Conservation (phyloP, 257 asterid species). For the Avicennia marina region DNA sequence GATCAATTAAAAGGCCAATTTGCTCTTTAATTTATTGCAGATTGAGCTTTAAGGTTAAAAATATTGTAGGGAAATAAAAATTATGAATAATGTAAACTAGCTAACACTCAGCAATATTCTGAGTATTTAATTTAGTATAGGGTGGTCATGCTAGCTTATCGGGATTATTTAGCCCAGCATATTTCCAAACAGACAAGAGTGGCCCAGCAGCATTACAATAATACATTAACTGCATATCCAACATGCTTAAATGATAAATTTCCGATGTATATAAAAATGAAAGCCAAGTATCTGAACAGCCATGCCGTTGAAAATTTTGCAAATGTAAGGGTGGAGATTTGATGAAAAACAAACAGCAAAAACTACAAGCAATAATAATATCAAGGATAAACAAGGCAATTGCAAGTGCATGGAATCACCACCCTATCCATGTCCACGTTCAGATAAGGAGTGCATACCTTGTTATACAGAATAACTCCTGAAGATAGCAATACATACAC, state of each 20-base stretch:
- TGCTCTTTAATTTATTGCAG: too few relatives aligned
- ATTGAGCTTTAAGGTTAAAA: too few relatives aligned
- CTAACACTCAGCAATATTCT: too few relatives aligned
- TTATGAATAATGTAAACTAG: too few relatives aligned
- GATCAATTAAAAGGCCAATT: too few relatives aligned
- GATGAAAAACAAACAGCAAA: neutral
- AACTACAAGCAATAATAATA: neutral
- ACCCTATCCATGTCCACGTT: too few relatives aligned
- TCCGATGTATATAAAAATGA: conserved; percentile 1
- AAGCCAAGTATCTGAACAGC: neutral
- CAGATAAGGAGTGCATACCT: conserved; percentile 40
- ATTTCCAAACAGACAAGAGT: neutral
- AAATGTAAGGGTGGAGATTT: neutral
- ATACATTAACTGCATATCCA: neutral
- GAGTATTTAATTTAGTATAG: too few relatives aligned
- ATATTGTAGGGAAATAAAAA: too few relatives aligned
- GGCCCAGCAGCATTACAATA: too few relatives aligned
- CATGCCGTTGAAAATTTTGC: too few relatives aligned
- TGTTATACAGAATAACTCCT: conserved; percentile 90
- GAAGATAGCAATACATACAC: conserved; percentile 79
- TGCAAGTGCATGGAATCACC: conserved; percentile 7
- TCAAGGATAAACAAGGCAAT: conserved; percentile 6
- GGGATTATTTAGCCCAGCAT: too few relatives aligned
- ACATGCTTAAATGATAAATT: conserved; percentile 8
- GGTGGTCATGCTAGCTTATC: neutral